Evolutionary conservation across 495 filamentous ascomycete genomes (phyloP).

Genomic region (Ramalina intermedia): DNA sequence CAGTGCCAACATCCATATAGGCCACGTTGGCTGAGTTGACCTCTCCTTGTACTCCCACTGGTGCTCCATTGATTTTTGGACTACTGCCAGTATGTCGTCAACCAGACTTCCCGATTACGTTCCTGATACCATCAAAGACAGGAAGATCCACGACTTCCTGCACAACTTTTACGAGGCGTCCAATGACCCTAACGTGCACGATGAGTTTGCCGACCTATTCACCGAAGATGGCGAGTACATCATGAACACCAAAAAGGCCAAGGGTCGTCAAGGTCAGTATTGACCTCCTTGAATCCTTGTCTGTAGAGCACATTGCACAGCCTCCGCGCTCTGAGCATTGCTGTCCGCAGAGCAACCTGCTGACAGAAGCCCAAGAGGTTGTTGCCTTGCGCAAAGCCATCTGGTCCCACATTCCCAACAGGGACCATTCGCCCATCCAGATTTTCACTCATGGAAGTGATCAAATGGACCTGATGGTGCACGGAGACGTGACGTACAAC

Average conservation of each 20-base stretch:
- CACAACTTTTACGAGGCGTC: constrained; percentile 4
- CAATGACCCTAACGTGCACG: constrained; percentile 3
- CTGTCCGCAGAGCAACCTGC: too few species aligned
- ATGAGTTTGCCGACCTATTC: constrained; percentile 7
- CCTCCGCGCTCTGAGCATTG: not conserved
- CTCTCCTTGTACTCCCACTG: too few species aligned
- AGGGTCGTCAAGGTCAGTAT: not conserved
- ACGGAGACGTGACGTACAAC: constrained; percentile 3
- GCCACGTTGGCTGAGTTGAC: too few species aligned
- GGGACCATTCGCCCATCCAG: constrained; percentile 6
- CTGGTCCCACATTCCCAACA: constrained; percentile 6
- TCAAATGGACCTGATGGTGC: constrained; percentile 4
- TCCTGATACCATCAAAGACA: constrained; percentile 5
- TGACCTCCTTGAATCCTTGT: not conserved
- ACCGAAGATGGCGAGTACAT: constrained; percentile 1
- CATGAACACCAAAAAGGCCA: constrained; percentile 7
- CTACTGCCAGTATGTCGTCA: not conserved
- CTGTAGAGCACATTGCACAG: not conserved
- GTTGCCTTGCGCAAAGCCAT: constrained; percentile 3
- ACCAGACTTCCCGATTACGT: constrained; percentile 1
- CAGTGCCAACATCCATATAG: too few species aligned
- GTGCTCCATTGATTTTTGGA: too few species aligned
- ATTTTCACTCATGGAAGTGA: constrained; percentile 8
- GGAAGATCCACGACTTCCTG: constrained; percentile 1
- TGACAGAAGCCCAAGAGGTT: not conserved